Base-by-base conservation (phyloP, 768 basidiomycete species). In the Pleurotus giganteus region DNA sequence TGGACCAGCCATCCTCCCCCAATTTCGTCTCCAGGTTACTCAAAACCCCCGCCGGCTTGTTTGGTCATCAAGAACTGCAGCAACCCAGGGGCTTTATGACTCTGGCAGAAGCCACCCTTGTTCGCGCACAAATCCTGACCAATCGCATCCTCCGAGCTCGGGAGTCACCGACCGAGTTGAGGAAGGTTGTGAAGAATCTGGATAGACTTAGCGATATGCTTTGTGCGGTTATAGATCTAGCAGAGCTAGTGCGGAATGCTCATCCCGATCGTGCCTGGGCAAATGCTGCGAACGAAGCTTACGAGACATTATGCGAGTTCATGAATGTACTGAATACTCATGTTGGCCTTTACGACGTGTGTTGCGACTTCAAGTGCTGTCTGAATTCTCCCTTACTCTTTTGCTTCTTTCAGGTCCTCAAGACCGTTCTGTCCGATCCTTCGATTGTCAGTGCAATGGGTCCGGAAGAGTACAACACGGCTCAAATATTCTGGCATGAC, bases 301-400 rank as follows among this genome's bases (percentile, higher is more conserved):
- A 98, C 69, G 94, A 94, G 69, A 84, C 82, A 58, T 75, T 98
- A 58, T 98, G 94, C 74, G 91, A 94, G 72, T 95, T 90, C 69
- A 98, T 99, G 95, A 98, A 98, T 69, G 85, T 91, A 43, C 76
- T 98, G 56, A 99, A 99, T 70, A 98, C 95, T 28, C 81, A 98
- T 74, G 85, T 88, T 29, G 92, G 89, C 34, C 75, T 99, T 43
- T 95, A 94, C 59, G 80, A 92, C 74, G 95, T 91, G 68, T 71
- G 89, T 76, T 54, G 51, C 39, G 26, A 21, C 47, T 55, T 26
- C 12, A 21, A 51, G n/a, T 37, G n/a, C 39, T 42, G 56, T 53
- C 54, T 42, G 28, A 58, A 13, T 57, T 55, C 51, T 34, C 54
- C 47, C 45, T 55, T 15, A 37, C 23, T 56, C 69, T 64, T 63